Evolutionary conservation across 768 basidiomycete genomes (phyloP), one percentile per base, ranked within the genome.

Genomic region (Lactarius indigo): DNA sequence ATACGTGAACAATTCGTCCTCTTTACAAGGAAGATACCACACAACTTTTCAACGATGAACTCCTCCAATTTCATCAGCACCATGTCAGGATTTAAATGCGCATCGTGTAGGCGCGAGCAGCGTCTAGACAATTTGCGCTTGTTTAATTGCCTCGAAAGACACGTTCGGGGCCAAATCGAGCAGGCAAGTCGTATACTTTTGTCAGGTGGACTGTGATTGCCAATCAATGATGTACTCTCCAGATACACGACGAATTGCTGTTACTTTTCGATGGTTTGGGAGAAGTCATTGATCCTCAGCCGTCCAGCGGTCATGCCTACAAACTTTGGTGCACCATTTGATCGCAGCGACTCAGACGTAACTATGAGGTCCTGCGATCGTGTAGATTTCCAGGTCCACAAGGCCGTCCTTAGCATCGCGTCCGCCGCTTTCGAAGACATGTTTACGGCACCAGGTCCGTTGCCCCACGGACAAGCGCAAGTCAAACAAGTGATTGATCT

Each of bases 361-460:
- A 80, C 85, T 62, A 75, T 88, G 42, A 81, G 83, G 61, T 83
- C 85, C 9, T 83, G 82, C 58, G 86, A 87, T 70, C 69, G 75
- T 28, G 77, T 80, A 68, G 76, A 79, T 64, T 87, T 87, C 74
- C 79, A 79, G 66, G 81, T 84, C 63, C 83, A 84, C 79, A 84
- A 83, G 68, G 68, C 81, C 54, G 75, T 87, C 62, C 77, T 89
- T 15, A 79, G 83, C 20, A 71, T 85, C 17, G 82, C 85, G 1
- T 89, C 88, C 13, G 78, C 83, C 5, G 82, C 88, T 73, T 88
- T 88, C 69, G 77, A 78, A 59, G 78, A 80, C 68, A 83, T 86
- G 77, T 83, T 88, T 69, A 78, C 80, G 1, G 54, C 59, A 3
- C 54, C 59, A 10, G 59, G 52, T 5, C 52, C 64, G 4, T 30